Evolutionary conservation across 2,329 filamentous ascomycete genomes (phyloP), one percentile per base, ranked within the genome.

Genomic region (Metarhizium humberi): DNA sequence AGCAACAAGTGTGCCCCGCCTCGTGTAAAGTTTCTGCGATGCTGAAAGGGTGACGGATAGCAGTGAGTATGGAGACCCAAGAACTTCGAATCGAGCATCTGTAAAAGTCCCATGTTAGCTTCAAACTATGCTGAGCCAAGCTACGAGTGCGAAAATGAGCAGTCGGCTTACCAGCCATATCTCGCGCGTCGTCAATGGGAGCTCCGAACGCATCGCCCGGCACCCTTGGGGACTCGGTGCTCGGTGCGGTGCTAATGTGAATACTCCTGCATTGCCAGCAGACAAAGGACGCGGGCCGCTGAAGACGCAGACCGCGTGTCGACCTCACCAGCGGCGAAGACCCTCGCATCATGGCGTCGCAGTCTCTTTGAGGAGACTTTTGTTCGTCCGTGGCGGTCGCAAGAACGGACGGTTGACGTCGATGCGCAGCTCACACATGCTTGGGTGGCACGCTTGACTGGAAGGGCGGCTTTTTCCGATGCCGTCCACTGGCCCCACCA

Each of bases 21-120:
- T 83, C 25, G 94, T 96, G 72, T 94, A 96, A 51, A 99, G 84
- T 64, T 88, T 87, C 71, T 97, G 92, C 36, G 92, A 97, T 46
- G 94, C 89, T 40, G 94, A 95, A 53, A 99, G 82, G 7, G 87
- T 90, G 61, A 96, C 92, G 25, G 92, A 96, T 63, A 99, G 85
- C 60, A 99, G 84, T 55, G 94, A 97, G 72, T 94, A 94, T 1
- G 92, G 91, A 29, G 89, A 83, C 59, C 94, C 94, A 60, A 99
- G 77, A 50, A 97, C 90, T 72, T 97, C 90, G 71, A 99, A 99
- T 56, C 86, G 85, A 54, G 94, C 94, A 80, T 97, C 94, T 96
- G 63, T 7, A 56, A n/a, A 20, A n/a, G 8, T 25, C 38, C 32
- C 4, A 14, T 5, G 32, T 50, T 36, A 11, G 56, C 56, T 55